A percentile compares a stretch with the other conserved stretches of the same genome.
phyloP scores from a whole-genome alignment of 2,329 filamentous ascomycete genomes.

The Tolypocladium ovalisporum region DNA sequence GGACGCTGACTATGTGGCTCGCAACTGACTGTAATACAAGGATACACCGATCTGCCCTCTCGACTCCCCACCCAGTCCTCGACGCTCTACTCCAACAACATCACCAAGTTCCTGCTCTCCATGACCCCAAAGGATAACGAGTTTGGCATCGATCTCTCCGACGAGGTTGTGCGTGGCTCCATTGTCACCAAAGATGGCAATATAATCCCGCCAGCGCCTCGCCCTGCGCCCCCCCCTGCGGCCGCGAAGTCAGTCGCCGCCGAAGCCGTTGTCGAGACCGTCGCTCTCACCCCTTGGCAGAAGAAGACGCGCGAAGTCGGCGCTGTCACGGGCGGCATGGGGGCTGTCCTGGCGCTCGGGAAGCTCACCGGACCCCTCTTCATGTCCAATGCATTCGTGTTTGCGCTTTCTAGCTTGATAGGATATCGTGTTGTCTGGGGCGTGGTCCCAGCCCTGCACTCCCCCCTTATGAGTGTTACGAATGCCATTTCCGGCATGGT shows the following conservation, averaged over 20 bases:
- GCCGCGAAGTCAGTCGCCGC: constrained; percentile 28
- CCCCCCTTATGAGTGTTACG: constrained; percentile 84
- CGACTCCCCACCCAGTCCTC: constrained; percentile 81
- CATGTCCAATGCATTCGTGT: constrained; percentile 82
- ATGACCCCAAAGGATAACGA: constrained; percentile 68
- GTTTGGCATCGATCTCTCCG: constrained; percentile 69
- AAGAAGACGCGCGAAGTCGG: constrained; percentile 67
- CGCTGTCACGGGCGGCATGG: constrained; percentile 67
- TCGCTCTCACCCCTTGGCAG: constrained; percentile 72
- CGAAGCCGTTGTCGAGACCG: constrained; percentile 38
- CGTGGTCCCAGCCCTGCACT: constrained; percentile 72
- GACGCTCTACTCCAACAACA: constrained; percentile 87
- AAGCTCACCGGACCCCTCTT: constrained; percentile 75
- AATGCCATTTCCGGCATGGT: constrained; percentile 93
- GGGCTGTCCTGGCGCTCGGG: constrained; percentile 61
- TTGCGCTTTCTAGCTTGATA: constrained; percentile 72
- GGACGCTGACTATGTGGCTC: not conserved
- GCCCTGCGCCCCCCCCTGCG: constrained; percentile 48
- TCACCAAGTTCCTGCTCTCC: constrained; percentile 77
- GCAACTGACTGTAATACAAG: constrained; percentile 17
- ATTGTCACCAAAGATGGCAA: constrained; percentile 74
- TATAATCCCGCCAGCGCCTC: constrained; percentile 64
- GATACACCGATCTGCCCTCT: constrained; percentile 81
- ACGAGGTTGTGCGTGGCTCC: constrained; percentile 76
- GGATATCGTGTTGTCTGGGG: constrained; percentile 87